phyloP scores from a whole-genome alignment of 257 asterid species.

The Verbena officinalis region DNA sequence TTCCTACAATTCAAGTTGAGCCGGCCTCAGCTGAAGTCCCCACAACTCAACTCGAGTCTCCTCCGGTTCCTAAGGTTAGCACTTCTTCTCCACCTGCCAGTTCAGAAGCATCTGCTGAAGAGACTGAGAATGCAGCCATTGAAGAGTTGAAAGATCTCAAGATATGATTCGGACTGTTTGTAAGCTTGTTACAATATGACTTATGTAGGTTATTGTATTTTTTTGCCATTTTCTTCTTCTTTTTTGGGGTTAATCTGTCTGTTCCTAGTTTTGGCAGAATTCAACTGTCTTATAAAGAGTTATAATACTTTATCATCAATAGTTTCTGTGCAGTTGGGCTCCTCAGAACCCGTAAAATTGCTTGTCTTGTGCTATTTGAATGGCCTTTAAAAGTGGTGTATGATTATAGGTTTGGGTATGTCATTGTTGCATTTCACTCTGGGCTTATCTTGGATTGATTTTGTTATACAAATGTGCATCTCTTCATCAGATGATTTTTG shows the following conservation, averaged over 20 bases:
- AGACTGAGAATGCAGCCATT: slow-evolving; percentile 23
- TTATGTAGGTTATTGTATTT: slow-evolving; percentile 35
- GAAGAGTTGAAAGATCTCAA: slow-evolving; percentile 43
- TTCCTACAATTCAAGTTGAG: slow-evolving; percentile 28
- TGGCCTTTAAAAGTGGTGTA: slow-evolving; percentile 24
- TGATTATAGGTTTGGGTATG: slow-evolving; percentile 13
- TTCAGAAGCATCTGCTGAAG: slow-evolving; percentile 33
- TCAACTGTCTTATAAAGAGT: slow-evolving; percentile 32
- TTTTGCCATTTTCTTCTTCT: slow-evolving; percentile 1
- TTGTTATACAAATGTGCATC: too few relatives aligned
- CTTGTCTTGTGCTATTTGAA: slow-evolving; percentile 20
- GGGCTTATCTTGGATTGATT: too few relatives aligned
- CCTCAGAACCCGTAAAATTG: slow-evolving; percentile 24
- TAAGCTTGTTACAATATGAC: slow-evolving; percentile 33
- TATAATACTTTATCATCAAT: slow-evolving; percentile 25
- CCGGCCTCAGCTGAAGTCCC: slow-evolving; percentile 25
- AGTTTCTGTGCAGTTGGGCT: slow-evolving; percentile 30
- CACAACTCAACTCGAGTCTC: slow-evolving; percentile 25
- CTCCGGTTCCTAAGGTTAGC: slow-evolving; percentile 32
- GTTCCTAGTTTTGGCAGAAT: slow-evolving; percentile 31
- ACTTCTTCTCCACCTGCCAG: slow-evolving; percentile 28
- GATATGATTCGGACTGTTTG: slow-evolving; percentile 36
- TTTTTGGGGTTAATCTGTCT: neutral
- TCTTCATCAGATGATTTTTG: too few relatives aligned
- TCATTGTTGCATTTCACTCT: slow-evolving; percentile 2